Base-by-base conservation (phyloP, 805 yeast species). In the Candida caryicola region DNA sequence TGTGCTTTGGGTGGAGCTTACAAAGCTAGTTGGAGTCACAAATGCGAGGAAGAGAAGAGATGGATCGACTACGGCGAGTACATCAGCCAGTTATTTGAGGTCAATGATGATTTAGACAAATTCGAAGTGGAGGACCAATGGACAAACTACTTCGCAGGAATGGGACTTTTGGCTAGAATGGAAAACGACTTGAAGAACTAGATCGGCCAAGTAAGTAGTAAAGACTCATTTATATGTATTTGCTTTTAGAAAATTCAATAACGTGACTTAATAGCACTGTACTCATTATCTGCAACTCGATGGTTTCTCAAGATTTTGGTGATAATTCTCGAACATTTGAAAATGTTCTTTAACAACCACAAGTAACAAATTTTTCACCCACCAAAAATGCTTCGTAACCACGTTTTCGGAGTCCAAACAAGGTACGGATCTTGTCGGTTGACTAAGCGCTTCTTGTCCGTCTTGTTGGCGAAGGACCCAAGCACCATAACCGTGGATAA, bases 1-100 rank as follows among this genome's bases (percentile, higher is more conserved):
- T 89, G 96, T 71, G 96, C 96, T 0, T 60, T 86, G 25, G 96
- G 96, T 17, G 95, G 96, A 3, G 91, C 95, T 29, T 85, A 74
- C 62, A 84, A 85, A 55, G 91, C 95, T 1, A 67, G 81, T 33
- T 88, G 95, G 95, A 76, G 86, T 27, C 61, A 57, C 40, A 45
- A 54, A 37, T 62, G 62, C 40, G 73, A 66, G 43, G 23, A 39
- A 17, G 46, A 51, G 14, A 50, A 49, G 7, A 40, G 53, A 12
- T 72, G 62, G 73, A 63, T 59, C 51, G 66, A 39, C 67, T 82
- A 68, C 55, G 62, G 62, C 71, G 49, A 64, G 50, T 55, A 62
- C 54, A 40, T 73, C 34, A 52, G 51, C 17, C 33, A 33, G 26
- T 39, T 61, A 15, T 78, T 76, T 49, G 66, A 77, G 34, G 74